Base-by-base conservation (phyloP, 208 protist genomes). In the Wallacemonas sp. region DNA sequence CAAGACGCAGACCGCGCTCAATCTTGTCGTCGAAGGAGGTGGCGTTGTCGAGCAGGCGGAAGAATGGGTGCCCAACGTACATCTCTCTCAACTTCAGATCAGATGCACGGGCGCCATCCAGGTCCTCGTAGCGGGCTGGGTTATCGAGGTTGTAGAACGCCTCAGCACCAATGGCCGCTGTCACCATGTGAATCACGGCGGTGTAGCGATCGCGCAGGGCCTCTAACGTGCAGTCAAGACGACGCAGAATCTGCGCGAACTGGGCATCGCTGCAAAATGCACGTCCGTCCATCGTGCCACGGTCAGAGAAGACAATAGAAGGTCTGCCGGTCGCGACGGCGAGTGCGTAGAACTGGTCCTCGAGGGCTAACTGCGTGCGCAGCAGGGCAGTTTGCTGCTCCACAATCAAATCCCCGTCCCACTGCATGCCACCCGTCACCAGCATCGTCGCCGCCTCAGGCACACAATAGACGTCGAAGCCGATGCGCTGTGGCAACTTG, bases 111-210 rank as follows among this genome's bases (percentile, higher is more conserved):
- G 94, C 94, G 59, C 84, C 79, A 44, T 92, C 86, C 2, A 90
- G 42, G 51, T 77, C 72, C 62, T 95, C 90, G 66, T 88, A 91
- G n/a, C 90, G 79, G 8, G 85, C 84, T 0, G 80, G 70, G 68
- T 95, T 95, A 66, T 91, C 86, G 1, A 84, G 26, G 66, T 81
- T 89, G 81, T 95, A 95, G 66, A 77, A 94, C 46, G 71, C 72
- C 66, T 81, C 79, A 1, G 90, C 90, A 0, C 90, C 90, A 54
- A 71, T 59, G 26, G 90, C 86, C 9, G 87, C 74, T 5, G 87
- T 91, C 19, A 95, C 84, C 67, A 95, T 74, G 71, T 95, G 90
- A 22, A 94, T 66, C 31, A 95, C 90, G 30, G 81, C 82, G 62
- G 93, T 87, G 68, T 95, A 95, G 46, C 87, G 83, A 55, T 95